phyloP scores from a whole-genome alignment of 2,329 filamentous ascomycete genomes.

The Xylaria arbuscula region DNA sequence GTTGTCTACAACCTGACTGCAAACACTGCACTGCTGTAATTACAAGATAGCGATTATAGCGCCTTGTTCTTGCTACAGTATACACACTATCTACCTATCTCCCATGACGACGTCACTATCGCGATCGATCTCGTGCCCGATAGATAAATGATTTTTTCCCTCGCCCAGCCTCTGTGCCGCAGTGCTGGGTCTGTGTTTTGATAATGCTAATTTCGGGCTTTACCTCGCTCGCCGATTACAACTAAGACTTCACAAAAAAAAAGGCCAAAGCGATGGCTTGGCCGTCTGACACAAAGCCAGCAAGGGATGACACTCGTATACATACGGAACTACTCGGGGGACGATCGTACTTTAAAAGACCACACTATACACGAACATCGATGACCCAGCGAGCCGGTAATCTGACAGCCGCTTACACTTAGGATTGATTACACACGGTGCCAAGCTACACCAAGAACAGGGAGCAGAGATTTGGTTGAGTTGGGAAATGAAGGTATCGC shows the following conservation, averaged over 20 bases:
- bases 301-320: constrained; percentile 20
- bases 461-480: not conserved
- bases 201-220: constrained; percentile 28
- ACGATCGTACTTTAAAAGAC: constrained; percentile 8
- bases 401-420: not conserved
- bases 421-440: constrained; percentile 3
- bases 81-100: not conserved
- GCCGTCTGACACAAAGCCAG: constrained; percentile 5
- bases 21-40: constrained; percentile 4
- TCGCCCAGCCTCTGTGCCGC: not conserved
- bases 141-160: not conserved
- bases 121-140: constrained; percentile 3
- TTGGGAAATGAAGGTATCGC: constrained; percentile 28
- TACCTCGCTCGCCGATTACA: constrained; percentile 28
- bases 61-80: constrained; percentile 2
- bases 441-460: not conserved
- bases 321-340: constrained; percentile 26
- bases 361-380: not conserved
- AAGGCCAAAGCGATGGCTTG: constrained; percentile 3
- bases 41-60: constrained; percentile 24
- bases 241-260: not conserved
- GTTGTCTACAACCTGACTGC: not conserved
- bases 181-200: constrained; percentile 14
- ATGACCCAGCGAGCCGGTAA: constrained; percentile 15
- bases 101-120: not conserved